These are phyloP conservation scores for Pseudoturritis turrita DNA, from an alignment of 345 rosid genomes.

Conservation along the genomic window DNA sequence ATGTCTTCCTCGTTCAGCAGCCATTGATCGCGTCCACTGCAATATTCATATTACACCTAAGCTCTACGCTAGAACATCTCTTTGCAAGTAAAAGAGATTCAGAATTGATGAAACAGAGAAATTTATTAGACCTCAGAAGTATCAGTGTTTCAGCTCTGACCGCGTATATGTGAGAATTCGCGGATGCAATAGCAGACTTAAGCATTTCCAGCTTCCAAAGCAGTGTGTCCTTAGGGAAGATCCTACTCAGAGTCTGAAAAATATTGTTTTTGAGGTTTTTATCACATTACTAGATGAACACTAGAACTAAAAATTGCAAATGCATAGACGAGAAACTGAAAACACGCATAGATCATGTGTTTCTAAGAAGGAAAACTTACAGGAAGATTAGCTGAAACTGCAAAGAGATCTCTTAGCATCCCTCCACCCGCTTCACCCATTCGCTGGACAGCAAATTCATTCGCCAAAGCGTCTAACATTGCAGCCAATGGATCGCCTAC, in stretches of 20 bases:
- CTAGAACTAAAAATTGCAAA: neutral
- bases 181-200: conserved; percentile 43
- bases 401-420: conserved; percentile 29
- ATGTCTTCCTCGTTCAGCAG: conserved; percentile 62
- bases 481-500: conserved; percentile 37
- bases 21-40: conserved; percentile 69
- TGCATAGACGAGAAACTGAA: neutral
- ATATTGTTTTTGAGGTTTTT: neutral
- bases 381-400: conserved; percentile 33
- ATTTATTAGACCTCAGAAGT: conserved; percentile 44
- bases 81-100: neutral
- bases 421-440: conserved; percentile 25
- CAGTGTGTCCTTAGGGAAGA: conserved; percentile 60
- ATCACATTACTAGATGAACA: neutral
- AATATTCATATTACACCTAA: neutral
- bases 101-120: neutral
- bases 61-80: neutral
- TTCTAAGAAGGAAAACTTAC: conserved; percentile 17
- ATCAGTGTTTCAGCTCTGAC: conserved; percentile 55
- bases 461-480: conserved; percentile 33
- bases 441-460: conserved; percentile 27
- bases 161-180: conserved; percentile 51
- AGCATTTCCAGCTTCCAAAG: conserved; percentile 72
- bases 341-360: neutral
- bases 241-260: conserved; percentile 50